Conservation (phyloP, 805 yeast species). For the Metschnikowia gruessii region DNA sequence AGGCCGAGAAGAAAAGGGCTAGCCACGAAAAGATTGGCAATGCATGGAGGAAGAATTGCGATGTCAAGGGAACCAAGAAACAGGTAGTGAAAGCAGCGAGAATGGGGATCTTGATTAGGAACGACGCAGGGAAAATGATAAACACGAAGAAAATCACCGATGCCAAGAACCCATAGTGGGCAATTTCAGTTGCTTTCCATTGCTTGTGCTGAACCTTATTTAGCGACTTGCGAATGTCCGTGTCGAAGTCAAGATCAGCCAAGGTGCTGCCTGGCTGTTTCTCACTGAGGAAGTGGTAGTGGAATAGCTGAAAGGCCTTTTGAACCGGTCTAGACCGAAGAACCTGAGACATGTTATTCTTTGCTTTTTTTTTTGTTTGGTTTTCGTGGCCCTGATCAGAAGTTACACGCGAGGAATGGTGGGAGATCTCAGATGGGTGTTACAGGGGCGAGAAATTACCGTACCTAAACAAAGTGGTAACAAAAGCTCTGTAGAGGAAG, state of each 20-base stretch:
- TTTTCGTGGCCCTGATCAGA: background rate
- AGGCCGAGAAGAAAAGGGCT: conserved; percentile 72
- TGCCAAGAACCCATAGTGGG: conserved; percentile 49
- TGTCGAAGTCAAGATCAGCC: conserved; percentile 50
- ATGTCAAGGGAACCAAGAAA: conserved; percentile 65
- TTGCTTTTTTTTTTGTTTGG: background rate
- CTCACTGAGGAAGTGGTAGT: conserved; percentile 53
- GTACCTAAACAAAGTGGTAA: background rate
- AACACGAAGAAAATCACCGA: conserved; percentile 58
- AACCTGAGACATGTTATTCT: conserved; percentile 9
- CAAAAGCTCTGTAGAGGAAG: background rate
- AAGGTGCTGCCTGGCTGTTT: conserved; percentile 47
- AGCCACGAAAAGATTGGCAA: conserved; percentile 86
- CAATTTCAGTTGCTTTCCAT: conserved; percentile 47
- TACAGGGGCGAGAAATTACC: conserved; percentile 1
- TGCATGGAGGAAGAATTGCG: conserved; percentile 81
- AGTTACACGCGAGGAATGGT: background rate
- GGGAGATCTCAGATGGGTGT: background rate
- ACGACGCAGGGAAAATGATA: conserved; percentile 52
- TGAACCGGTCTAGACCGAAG: conserved; percentile 30
- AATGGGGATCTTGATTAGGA: conserved; percentile 42
- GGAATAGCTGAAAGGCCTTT: conserved; percentile 43
- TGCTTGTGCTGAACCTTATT: conserved; percentile 40
- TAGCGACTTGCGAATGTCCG: conserved; percentile 44
- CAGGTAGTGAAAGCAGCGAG: conserved; percentile 43